These are phyloP conservation scores for Epichloe gansuensis DNA, from an alignment of 2,329 filamentous ascomycete genomes.

Conservation along the genomic window DNA sequence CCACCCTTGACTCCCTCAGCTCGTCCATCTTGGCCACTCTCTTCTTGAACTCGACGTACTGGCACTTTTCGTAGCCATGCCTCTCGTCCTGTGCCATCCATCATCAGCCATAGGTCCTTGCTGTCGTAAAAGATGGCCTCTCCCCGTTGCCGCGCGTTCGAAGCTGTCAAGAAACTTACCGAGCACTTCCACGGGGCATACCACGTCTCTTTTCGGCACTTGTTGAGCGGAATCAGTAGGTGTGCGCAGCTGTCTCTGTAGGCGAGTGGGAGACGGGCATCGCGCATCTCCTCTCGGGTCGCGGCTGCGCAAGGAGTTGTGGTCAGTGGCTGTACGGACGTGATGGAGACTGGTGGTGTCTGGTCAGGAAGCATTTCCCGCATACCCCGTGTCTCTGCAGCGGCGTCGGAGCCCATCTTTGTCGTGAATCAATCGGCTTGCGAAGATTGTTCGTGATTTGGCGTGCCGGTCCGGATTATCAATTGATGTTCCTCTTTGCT, in stretches of 20 bases:
- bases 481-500: slow-evolving; percentile 12
- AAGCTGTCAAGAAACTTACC: slow-evolving; percentile 41
- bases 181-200: slow-evolving; percentile 97
- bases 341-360: neutral
- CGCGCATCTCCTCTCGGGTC: slow-evolving; percentile 86
- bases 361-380: slow-evolving; percentile 3
- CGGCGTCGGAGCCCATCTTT: slow-evolving; percentile 25
- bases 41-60: slow-evolving; percentile 98
- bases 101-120: slow-evolving; percentile 3
- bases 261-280: slow-evolving; percentile 72
- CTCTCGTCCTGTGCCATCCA: slow-evolving; percentile 61
- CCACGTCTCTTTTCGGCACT: slow-evolving; percentile 82
- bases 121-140: too few relatives aligned
- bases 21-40: slow-evolving; percentile 98
- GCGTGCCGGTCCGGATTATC: slow-evolving; percentile 11
- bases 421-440: slow-evolving; percentile 22
- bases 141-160: too few relatives aligned
- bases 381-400: slow-evolving; percentile 27
- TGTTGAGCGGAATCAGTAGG: slow-evolving; percentile 89
- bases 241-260: slow-evolving; percentile 96
- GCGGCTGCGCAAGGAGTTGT: slow-evolving; percentile 40
- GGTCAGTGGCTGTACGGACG: neutral
- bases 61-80: slow-evolving; percentile 98
- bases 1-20: slow-evolving; percentile 73
- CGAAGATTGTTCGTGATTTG: slow-evolving; percentile 15